Base-by-base conservation (phyloP, 1,284 basidiomycete species). In the Coniferiporia weirii region DNA sequence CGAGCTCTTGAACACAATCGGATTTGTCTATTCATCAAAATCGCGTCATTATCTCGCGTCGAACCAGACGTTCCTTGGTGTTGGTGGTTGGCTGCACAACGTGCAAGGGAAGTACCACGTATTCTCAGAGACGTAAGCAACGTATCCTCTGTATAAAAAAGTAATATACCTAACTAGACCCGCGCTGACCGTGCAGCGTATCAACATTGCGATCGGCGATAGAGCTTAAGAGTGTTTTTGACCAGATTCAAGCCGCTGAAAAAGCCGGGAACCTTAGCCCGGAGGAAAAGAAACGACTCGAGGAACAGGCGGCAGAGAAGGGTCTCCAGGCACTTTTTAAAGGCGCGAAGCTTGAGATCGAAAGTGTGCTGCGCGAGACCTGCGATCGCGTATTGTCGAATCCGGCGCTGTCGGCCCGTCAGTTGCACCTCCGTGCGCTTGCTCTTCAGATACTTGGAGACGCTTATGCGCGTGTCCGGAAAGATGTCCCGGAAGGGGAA, bases 231-330 rank as follows among this genome's bases (percentile, higher is more conserved):
- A 79, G 81, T 36, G 93, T 98, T 0, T 99, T 99, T 65, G 95
- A 99, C 67, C 93, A 95, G 70, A 88, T 99, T 34, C 92, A 96
- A 72, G 87, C 86, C 0, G 94, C 94, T 0, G 95, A 96, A 71
- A 88, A 92, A 69, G 84, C 89, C 0, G 97, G 96, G 0, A 89
- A 82, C 63, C 78, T 98, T 56, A 81, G 80, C 3, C 85, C 91
- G 0, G 96, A 97, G 61, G 90, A 95, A 70, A 89, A 90, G 75
- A 84, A 85, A 68, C 87, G 91, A 65, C 77, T 99, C 1, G 97
- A 99, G 70, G 96, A 99, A 68, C 90, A 94, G 69, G 96, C 96
- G 1, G 95, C 97, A 0, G 93, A 97, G 75, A 98, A 98, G 73
- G 93, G 90, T n/a, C 70, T 96, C 7, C 88, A 94, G 65, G 93